These are phyloP conservation scores for Neostapfia colusana DNA, from an alignment of 176 grass and related monocot species.

Conservation along the genomic window DNA sequence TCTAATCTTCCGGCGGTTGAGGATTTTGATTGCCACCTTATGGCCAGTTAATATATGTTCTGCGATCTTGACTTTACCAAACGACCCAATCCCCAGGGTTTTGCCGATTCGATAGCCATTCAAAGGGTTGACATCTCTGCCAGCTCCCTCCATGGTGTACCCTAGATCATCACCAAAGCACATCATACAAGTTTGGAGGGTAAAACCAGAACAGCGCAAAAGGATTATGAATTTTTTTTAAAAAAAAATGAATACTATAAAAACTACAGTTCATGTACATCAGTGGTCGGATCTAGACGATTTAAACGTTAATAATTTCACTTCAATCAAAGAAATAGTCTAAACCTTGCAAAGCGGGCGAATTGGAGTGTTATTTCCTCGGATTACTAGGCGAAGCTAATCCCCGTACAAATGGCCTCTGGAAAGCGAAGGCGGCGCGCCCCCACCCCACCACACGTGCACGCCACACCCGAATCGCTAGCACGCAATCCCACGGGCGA, in stretches of 20 bases:
- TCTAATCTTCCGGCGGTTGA: slow-evolving; percentile 77
- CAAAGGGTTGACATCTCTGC: slow-evolving; percentile 51
- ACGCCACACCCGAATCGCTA: neutral
- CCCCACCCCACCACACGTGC: neutral
- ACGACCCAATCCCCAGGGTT: slow-evolving; percentile 80
- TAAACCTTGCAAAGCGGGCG: neutral
- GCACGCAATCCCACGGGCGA: neutral
- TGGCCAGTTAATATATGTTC: slow-evolving; percentile 75
- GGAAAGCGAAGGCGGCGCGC: neutral
- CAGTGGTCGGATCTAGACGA: slow-evolving; percentile 17
- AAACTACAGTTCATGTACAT: neutral
- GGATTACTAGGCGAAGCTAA: neutral
- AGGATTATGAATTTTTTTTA: neutral
- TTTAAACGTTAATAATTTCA: neutral
- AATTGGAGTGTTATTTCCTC: neutral
- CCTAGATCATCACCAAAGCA: neutral
- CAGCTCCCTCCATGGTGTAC: slow-evolving; percentile 62
- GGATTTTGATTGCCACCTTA: slow-evolving; percentile 88
- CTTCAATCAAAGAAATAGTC: neutral
- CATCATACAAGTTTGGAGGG: neutral
- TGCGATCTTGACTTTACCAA: slow-evolving; percentile 86
- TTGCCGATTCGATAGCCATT: slow-evolving; percentile 75
- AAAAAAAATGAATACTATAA: neutral
- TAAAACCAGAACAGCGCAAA: neutral
- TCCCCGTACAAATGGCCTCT: neutral